phyloP scores from a whole-genome alignment of 345 rosid species.

The Brassica rapa region DNA sequence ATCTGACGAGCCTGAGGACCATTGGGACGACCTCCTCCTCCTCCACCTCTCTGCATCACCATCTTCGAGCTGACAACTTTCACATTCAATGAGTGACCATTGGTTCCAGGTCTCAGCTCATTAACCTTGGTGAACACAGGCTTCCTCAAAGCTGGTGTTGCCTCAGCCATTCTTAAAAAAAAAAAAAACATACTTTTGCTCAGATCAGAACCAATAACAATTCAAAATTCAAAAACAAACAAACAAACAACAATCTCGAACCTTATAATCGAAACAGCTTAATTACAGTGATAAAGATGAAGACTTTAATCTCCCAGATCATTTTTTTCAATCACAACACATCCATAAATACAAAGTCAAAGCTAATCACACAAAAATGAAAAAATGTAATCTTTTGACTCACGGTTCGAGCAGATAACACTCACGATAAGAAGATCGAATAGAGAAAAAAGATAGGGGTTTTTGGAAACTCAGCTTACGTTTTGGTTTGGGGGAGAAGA shows the following conservation, averaged over 20 bases:
- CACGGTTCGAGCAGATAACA: background rate
- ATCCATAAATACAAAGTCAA: background rate
- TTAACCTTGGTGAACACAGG: constrained; percentile 86
- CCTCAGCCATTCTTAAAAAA: constrained; percentile 61
- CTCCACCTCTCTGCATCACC: constrained; percentile 60
- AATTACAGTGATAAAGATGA: constrained; percentile 11
- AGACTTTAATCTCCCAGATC: background rate
- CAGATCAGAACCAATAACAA: constrained; percentile 6
- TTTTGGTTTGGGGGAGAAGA: constrained; percentile 3
- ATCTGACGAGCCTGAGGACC: constrained; percentile 84
- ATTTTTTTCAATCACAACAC: background rate
- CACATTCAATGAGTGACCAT: constrained; percentile 72
- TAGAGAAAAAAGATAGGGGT: constrained; percentile 7
- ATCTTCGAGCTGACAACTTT: constrained; percentile 82
- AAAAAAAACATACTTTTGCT: background rate
- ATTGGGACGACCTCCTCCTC: constrained; percentile 53
- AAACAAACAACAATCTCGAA: background rate
- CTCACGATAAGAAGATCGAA: background rate
- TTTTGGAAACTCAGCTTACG: constrained; percentile 13
- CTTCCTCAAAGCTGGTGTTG: constrained; percentile 81
- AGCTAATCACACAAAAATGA: constrained; percentile 14
- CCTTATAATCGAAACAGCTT: background rate
- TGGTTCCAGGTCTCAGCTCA: constrained; percentile 90
- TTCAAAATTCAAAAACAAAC: background rate
- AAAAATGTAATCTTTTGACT: background rate